Evolutionary conservation across 371 early-diverging fungal genomes (phyloP).

Genomic region (Paraphysoderma sedebokerense): DNA sequence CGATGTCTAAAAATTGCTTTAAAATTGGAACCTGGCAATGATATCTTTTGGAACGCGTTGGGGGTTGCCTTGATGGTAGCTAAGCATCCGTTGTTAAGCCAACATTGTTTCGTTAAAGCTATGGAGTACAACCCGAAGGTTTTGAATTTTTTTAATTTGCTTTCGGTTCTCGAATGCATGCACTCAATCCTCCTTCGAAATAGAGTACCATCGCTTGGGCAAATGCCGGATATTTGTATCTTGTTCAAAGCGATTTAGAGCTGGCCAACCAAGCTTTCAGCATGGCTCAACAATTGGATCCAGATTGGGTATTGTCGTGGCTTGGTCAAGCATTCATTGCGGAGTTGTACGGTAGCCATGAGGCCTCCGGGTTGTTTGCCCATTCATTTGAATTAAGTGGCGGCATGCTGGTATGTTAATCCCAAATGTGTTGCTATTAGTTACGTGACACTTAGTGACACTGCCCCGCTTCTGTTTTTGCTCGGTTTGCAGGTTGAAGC

Average conservation of each 20-base stretch:
- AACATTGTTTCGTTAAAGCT: constrained; percentile 69
- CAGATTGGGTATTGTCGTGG: constrained; percentile 65
- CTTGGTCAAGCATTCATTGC: constrained; percentile 69
- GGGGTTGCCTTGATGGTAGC: constrained; percentile 40
- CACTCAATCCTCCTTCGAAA: not conserved
- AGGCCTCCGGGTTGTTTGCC: constrained; percentile 41
- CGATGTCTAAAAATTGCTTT: constrained; percentile 36
- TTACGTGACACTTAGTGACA: not conserved
- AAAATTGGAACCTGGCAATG: constrained; percentile 34
- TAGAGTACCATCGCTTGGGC: constrained; percentile 55
- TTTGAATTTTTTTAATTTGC: not conserved
- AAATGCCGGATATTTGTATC: constrained; percentile 68
- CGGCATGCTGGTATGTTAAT: constrained; percentile 7
- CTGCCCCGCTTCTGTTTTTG: not conserved
- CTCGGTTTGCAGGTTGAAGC: constrained; percentile 30
- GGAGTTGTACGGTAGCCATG: constrained; percentile 31
- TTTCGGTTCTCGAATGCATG: not conserved
- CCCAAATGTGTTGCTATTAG: not conserved
- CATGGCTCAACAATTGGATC: constrained; percentile 56
- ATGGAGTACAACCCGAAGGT: constrained; percentile 50
- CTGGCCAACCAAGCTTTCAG: constrained; percentile 60
- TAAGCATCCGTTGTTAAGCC: constrained; percentile 39
- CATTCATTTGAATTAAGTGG: constrained; percentile 55
- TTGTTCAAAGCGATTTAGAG: constrained; percentile 51
- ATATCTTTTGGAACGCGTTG: constrained; percentile 51